phyloP scores from a whole-genome alignment of 768 basidiomycete genomes.

The Leccinum fibrillosum region DNA sequence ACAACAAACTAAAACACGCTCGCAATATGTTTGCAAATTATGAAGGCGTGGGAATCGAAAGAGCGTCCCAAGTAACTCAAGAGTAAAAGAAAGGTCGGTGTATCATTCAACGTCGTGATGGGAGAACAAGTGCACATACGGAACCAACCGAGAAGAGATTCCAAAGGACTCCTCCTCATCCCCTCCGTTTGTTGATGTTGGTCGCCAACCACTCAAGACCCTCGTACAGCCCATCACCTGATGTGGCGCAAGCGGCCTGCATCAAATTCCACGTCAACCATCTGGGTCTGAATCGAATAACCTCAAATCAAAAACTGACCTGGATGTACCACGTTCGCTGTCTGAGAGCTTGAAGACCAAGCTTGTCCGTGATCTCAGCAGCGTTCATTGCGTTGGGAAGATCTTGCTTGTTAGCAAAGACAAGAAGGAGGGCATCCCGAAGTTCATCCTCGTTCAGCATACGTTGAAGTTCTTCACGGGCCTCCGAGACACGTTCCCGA shows the following conservation, averaged over 20 bases:
- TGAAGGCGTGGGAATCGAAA: slow-evolving; percentile 23
- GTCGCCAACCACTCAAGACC: slow-evolving; percentile 95
- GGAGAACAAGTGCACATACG: slow-evolving; percentile 50
- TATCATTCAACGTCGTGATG: slow-evolving; percentile 56
- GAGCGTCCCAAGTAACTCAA: slow-evolving; percentile 26
- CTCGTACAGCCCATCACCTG: slow-evolving; percentile 97
- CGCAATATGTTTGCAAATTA: slow-evolving; percentile 3
- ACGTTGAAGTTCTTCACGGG: slow-evolving; percentile 97
- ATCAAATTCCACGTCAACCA: slow-evolving; percentile 16
- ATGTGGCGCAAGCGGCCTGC: slow-evolving; percentile 96
- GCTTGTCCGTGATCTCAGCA: slow-evolving; percentile 98
- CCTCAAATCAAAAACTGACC: slow-evolving; percentile 42
- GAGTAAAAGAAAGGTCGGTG: slow-evolving; percentile 38
- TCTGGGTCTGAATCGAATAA: neutral
- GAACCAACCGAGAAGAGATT: slow-evolving; percentile 36
- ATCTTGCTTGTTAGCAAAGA: slow-evolving; percentile 99
- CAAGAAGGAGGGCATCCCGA: slow-evolving; percentile 95
- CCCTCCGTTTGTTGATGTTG: slow-evolving; percentile 79
- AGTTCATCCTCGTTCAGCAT: slow-evolving; percentile 99
- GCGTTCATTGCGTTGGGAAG: slow-evolving; percentile 99
- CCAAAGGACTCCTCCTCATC: slow-evolving; percentile 41
- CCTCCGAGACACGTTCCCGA: slow-evolving; percentile 98
- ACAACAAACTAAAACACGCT: slow-evolving; percentile 3
- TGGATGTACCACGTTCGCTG: slow-evolving; percentile 99
- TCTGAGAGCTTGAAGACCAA: slow-evolving; percentile 95